These are phyloP conservation scores for Geum urbanum DNA, from an alignment of 306 rosid genomes.

Conservation along the genomic window DNA sequence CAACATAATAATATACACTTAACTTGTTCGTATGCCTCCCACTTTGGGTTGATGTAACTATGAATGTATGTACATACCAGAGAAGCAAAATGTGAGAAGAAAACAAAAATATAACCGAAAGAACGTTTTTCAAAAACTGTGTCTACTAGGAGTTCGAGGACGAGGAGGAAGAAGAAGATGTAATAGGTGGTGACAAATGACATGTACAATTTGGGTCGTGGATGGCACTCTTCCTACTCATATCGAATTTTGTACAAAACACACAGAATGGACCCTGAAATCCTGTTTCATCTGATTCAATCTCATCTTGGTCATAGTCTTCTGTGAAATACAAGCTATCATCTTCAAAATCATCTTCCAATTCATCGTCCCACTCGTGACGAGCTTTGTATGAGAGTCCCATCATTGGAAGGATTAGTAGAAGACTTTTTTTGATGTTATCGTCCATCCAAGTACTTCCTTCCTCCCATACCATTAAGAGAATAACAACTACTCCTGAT, in stretches of 20 bases:
- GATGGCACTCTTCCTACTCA: conserved; percentile 36
- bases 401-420: conserved; percentile 47
- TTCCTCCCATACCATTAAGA: conserved; percentile 52
- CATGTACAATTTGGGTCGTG: conserved; percentile 61
- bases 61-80: conserved; percentile 12
- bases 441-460: conserved; percentile 66
- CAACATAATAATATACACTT: background rate
- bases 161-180: conserved; percentile 48
- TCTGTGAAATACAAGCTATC: conserved; percentile 21
- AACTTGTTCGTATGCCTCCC: conserved; percentile 2
- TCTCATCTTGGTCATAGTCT: conserved; percentile 25
- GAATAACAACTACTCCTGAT: conserved; percentile 57
- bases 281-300: conserved; percentile 24
- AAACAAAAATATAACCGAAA: conserved; percentile 2
- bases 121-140: conserved; percentile 1
- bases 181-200: conserved; percentile 31
- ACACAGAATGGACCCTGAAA: conserved; percentile 54
- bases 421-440: conserved; percentile 45
- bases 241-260: conserved; percentile 63
- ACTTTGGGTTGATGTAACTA: conserved; percentile 11
- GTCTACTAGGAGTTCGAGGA: conserved; percentile 31
- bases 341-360: conserved; percentile 32
- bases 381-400: conserved; percentile 42
- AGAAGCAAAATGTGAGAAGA: background rate
- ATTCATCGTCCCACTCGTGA: conserved; percentile 26